Percentiles rank a stretch among this genome's conserved stretches.
Evolutionary conservation across 108 stramenopile genomes (phyloP).

Genomic region (Skeletonema grethae): DNA sequence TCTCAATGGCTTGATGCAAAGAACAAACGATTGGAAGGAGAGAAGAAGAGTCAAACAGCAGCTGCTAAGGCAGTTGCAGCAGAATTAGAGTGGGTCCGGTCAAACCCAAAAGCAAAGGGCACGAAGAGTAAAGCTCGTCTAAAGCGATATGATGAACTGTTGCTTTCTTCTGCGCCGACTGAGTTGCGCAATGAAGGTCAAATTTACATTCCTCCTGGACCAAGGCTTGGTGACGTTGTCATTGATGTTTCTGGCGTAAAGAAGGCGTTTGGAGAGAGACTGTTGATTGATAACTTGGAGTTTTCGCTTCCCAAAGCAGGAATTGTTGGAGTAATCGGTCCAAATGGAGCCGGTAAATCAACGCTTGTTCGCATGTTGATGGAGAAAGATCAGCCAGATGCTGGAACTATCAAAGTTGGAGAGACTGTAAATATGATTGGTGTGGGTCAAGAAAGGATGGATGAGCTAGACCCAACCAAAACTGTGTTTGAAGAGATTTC

Average conservation of each 20-base stretch:
- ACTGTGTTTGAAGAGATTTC: constrained; percentile 92
- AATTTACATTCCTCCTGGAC: constrained; percentile 96
- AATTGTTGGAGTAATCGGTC: constrained; percentile 90
- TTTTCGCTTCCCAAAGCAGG: constrained; percentile 90
- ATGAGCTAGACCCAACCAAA: constrained; percentile 81
- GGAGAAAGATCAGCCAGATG: constrained; percentile 81
- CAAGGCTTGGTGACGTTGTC: constrained; percentile 88
- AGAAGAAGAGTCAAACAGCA: constrained; percentile 83
- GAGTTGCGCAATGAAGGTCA: constrained; percentile 80
- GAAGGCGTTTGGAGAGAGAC: constrained; percentile 81
- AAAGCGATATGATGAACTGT: constrained; percentile 87
- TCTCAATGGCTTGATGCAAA: constrained; percentile 92
- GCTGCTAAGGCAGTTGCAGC: constrained; percentile 78
- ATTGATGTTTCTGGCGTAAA: constrained; percentile 73
- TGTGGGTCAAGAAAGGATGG: constrained; percentile 94
- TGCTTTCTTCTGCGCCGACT: constrained; percentile 75
- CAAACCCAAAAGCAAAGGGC: constrained; percentile 88
- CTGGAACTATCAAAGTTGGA: constrained; percentile 80
- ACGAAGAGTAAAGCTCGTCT: constrained; percentile 91
- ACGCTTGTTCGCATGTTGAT: constrained; percentile 92
- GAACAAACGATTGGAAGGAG: constrained; percentile 80
- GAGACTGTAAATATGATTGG: constrained; percentile 88
- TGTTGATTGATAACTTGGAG: constrained; percentile 83
- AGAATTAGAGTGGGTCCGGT: constrained; percentile 93
- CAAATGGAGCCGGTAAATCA: constrained; percentile 32